A percentile compares a stretch with the other conserved stretches of the same genome.
phyloP scores from a whole-genome alignment of 805 yeast genomes.

The Barnettozyma siamensis region DNA sequence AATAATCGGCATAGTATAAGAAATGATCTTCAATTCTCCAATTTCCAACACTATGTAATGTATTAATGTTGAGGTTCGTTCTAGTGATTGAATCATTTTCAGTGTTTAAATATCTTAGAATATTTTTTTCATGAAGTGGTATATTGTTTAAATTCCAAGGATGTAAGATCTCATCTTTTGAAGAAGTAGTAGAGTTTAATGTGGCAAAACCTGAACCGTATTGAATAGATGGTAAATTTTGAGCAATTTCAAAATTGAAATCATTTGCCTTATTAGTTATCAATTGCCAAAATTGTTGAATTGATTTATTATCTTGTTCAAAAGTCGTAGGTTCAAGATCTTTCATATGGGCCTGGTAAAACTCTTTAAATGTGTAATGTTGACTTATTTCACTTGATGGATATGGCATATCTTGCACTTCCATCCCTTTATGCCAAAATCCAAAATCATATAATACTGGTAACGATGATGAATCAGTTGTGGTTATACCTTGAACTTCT shows the following conservation, averaged over 20 bases:
- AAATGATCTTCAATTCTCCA: conserved; percentile 63
- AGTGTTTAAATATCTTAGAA: conserved; percentile 40
- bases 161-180: conserved; percentile 18
- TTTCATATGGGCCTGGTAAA: conserved; percentile 47
- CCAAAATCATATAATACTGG: conserved; percentile 38
- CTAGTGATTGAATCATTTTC: conserved; percentile 37
- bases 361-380: conserved; percentile 49
- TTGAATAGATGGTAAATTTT: conserved; percentile 28
- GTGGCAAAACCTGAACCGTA: conserved; percentile 37
- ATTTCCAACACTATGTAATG: conserved; percentile 47
- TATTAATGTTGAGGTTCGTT: conserved; percentile 45
- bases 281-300: conserved; percentile 18
- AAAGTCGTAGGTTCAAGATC: conserved; percentile 24
- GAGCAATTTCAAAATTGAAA: conserved; percentile 33
- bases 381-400: conserved; percentile 41
- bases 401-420: conserved; percentile 33
- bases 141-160: conserved; percentile 59
- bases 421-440: conserved; percentile 38
- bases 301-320: conserved; percentile 17
- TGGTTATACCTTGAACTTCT: conserved; percentile 34
- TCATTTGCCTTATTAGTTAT: conserved; percentile 27
- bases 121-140: conserved; percentile 42
- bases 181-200: conserved; percentile 2
- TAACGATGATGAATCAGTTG: conserved; percentile 28
- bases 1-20: conserved; percentile 46